phyloP scores from a whole-genome alignment of 2,329 filamentous ascomycete species.

The Microdochium paspali region DNA sequence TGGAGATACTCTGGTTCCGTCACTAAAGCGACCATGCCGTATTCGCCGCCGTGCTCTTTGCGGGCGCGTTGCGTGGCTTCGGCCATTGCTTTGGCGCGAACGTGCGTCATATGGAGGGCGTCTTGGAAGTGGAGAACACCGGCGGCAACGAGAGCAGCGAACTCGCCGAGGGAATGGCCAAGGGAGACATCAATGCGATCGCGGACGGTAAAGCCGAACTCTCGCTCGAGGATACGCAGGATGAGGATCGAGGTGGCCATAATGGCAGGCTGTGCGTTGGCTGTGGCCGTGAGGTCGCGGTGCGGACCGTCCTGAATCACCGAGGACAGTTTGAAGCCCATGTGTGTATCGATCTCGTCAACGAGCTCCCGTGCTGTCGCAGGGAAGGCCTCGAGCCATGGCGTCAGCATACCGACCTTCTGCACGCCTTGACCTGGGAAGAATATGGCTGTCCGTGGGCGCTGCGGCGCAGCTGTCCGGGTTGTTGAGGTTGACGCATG shows the following conservation, averaged over 20 bases:
- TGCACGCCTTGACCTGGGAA: slow-evolving; percentile 78
- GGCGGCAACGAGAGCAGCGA: slow-evolving; percentile 78
- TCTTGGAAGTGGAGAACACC: slow-evolving; percentile 72
- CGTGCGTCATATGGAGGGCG: slow-evolving; percentile 66
- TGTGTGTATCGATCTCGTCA: slow-evolving; percentile 73
- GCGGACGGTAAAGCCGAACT: slow-evolving; percentile 67
- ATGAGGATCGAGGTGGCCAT: slow-evolving; percentile 93
- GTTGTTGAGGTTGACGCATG: slow-evolving; percentile 15
- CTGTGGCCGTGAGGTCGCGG: slow-evolving; percentile 66
- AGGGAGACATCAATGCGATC: slow-evolving; percentile 73
- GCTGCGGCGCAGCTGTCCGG: slow-evolving; percentile 10
- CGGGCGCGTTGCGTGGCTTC: slow-evolving; percentile 60
- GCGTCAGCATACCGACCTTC: slow-evolving; percentile 75
- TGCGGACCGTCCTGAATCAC: slow-evolving; percentile 77
- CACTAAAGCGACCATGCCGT: slow-evolving; percentile 90
- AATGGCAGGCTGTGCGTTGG: slow-evolving; percentile 88
- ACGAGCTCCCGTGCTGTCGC: slow-evolving; percentile 64
- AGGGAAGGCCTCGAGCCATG: slow-evolving; percentile 84
- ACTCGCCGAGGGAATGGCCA: slow-evolving; percentile 88
- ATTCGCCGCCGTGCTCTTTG: slow-evolving; percentile 64
- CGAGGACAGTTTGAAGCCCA: slow-evolving; percentile 65
- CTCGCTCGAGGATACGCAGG: slow-evolving; percentile 73
- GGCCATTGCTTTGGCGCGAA: slow-evolving; percentile 75
- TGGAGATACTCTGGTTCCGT: slow-evolving; percentile 73
- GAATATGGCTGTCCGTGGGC: slow-evolving; percentile 48